Percentiles rank a stretch among this genome's conserved stretches.
These are phyloP conservation scores for Leptodontidium sp. DNA, from an alignment of 2,329 filamentous ascomycete species.

Conservation along the genomic window DNA sequence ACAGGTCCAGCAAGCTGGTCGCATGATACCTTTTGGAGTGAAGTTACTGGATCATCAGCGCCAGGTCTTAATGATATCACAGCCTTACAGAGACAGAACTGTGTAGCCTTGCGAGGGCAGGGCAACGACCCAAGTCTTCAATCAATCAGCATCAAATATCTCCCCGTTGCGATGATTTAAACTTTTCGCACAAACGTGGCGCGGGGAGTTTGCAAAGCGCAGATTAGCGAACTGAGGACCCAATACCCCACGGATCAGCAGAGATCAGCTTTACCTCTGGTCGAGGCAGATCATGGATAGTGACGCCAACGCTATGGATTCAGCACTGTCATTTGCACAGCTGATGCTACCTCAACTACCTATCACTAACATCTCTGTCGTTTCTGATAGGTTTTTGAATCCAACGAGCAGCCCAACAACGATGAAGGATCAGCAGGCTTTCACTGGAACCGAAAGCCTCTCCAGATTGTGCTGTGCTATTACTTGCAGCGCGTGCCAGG, in stretches of 20 bases:
- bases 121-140: neutral
- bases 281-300: neutral
- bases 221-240: neutral
- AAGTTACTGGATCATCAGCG: neutral
- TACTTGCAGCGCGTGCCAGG: neutral
- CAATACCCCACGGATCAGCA: neutral
- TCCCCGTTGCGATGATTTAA: neutral
- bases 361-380: neutral
- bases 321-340: neutral
- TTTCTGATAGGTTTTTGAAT: neutral
- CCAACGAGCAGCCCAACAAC: neutral
- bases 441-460: neutral
- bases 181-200: slow-evolving; percentile 1
- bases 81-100: neutral
- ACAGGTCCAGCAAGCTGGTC: neutral
- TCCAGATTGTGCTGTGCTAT: neutral
- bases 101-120: neutral
- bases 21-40: neutral
- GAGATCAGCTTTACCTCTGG: slow-evolving; percentile 1
- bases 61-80: neutral
- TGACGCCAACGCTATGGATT: neutral
- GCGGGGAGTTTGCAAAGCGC: neutral
- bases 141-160: neutral
- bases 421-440: neutral
- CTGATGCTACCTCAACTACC: too few relatives aligned